Conservation (phyloP, 176 grass and related monocot species). For the Aegilops tauschii region DNA sequence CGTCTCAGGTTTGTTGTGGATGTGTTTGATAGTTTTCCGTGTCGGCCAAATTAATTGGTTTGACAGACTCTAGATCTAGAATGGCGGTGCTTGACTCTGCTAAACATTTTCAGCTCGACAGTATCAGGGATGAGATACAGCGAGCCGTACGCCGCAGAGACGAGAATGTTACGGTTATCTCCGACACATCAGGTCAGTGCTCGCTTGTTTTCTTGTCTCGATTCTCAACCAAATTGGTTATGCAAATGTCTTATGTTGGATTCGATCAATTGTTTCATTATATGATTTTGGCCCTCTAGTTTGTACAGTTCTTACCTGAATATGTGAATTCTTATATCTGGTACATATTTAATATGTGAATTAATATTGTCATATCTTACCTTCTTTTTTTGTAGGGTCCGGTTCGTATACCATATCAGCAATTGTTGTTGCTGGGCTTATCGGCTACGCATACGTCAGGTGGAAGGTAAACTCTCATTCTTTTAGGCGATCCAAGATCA, state of each 20-base stretch:
- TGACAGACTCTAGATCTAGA: too few relatives aligned
- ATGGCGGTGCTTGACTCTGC: background rate
- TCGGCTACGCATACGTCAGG: conserved; percentile 67
- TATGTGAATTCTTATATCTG: background rate
- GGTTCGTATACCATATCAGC: conserved; percentile 26
- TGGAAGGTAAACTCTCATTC: conserved; percentile 62
- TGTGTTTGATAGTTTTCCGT: background rate
- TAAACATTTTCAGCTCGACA: conserved; percentile 39
- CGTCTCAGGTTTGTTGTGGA: conserved; percentile 16
- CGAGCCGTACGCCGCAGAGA: background rate
- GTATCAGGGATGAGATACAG: conserved; percentile 43
- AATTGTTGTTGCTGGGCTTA: conserved; percentile 54
- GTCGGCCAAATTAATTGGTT: background rate
- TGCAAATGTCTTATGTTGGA: background rate
- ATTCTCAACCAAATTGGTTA: background rate
- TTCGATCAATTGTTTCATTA: background rate
- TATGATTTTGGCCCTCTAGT: background rate
- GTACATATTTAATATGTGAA: too few relatives aligned
- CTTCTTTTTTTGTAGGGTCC: conserved; percentile 19
- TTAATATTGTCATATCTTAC: background rate
- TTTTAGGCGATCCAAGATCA: background rate
- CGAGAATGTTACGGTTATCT: background rate
- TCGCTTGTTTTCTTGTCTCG: background rate
- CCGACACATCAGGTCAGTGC: background rate
- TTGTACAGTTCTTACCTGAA: background rate